phyloP scores from a whole-genome alignment of 306 rosid genomes.

The Dalbergia cochinchinensis region DNA sequence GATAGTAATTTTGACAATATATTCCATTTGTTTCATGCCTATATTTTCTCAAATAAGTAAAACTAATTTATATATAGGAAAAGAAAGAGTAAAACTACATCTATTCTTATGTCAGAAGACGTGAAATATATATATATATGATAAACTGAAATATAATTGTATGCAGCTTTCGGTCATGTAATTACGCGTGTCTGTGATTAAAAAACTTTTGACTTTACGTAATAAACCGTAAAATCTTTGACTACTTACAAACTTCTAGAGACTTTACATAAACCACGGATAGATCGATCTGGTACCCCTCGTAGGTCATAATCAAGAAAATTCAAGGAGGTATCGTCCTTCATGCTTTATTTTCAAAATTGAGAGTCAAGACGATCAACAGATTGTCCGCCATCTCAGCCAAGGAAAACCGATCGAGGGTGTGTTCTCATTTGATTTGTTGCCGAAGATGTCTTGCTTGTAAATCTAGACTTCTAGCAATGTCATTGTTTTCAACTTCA shows the following conservation, averaged over 20 bases:
- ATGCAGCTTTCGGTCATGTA: background rate
- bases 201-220: background rate
- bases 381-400: background rate
- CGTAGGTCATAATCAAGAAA: background rate
- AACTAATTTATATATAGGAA: too few relatives aligned
- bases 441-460: background rate
- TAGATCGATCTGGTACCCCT: background rate
- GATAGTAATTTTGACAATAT: too few relatives aligned
- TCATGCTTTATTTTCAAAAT: background rate
- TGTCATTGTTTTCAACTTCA: background rate
- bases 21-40: too few relatives aligned
- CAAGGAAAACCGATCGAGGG: background rate
- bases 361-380: background rate
- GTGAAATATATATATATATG: too few relatives aligned
- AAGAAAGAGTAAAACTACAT: too few relatives aligned
- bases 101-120: too few relatives aligned
- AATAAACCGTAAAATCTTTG: background rate
- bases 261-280: background rate
- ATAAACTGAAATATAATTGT: too few relatives aligned
- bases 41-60: too few relatives aligned
- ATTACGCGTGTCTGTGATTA: too few relatives aligned
- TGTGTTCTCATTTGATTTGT: constrained; percentile 9
- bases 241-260: background rate
- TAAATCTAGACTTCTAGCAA: background rate
- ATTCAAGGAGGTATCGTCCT: background rate